These are phyloP conservation scores for Stagonosporopsis chrysanthemi DNA, from an alignment of 2,329 filamentous ascomycete genomes.

Conservation along the genomic window DNA sequence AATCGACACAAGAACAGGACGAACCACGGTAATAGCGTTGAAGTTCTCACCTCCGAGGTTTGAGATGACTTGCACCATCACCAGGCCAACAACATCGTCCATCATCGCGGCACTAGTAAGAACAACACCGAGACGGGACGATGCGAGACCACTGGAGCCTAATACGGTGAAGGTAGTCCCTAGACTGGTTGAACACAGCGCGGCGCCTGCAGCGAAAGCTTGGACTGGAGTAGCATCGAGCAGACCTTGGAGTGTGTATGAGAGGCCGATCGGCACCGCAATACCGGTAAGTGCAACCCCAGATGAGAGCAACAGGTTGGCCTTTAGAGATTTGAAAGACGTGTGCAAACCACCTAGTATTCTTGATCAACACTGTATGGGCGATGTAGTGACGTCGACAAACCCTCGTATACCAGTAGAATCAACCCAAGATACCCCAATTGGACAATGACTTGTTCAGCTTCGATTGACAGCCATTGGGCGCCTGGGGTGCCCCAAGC, in stretches of 20 bases:
- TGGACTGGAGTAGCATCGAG: slow-evolving; percentile 63
- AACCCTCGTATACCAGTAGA: slow-evolving; percentile 74
- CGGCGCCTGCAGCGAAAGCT: slow-evolving; percentile 75
- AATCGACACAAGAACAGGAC: slow-evolving; percentile 62
- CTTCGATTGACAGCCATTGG: slow-evolving; percentile 62
- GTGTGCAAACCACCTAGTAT: slow-evolving; percentile 65
- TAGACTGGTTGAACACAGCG: slow-evolving; percentile 76
- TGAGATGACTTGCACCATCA: slow-evolving; percentile 79
- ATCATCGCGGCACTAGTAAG: slow-evolving; percentile 79
- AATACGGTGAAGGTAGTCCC: slow-evolving; percentile 74
- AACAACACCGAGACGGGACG: slow-evolving; percentile 66
- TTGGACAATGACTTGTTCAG: slow-evolving; percentile 66
- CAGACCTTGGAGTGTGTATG: slow-evolving; percentile 65
- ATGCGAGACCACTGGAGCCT: slow-evolving; percentile 65
- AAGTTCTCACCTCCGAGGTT: slow-evolving; percentile 62
- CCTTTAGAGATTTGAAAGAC: slow-evolving; percentile 61
- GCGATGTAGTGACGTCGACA: neutral
- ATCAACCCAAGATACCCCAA: slow-evolving; percentile 78
- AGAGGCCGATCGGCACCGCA: slow-evolving; percentile 67
- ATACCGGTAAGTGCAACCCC: slow-evolving; percentile 73
- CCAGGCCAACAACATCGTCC: slow-evolving; percentile 79
- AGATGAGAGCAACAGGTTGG: slow-evolving; percentile 67
- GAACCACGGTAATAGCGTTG: slow-evolving; percentile 53
- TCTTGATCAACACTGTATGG: slow-evolving; percentile 12
- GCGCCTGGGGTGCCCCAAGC: slow-evolving; percentile 73